Percentiles rank a stretch among this genome's conserved stretches.
These are phyloP conservation scores for Sinapis alba DNA, from an alignment of 441 rosid species.

Conservation along the genomic window DNA sequence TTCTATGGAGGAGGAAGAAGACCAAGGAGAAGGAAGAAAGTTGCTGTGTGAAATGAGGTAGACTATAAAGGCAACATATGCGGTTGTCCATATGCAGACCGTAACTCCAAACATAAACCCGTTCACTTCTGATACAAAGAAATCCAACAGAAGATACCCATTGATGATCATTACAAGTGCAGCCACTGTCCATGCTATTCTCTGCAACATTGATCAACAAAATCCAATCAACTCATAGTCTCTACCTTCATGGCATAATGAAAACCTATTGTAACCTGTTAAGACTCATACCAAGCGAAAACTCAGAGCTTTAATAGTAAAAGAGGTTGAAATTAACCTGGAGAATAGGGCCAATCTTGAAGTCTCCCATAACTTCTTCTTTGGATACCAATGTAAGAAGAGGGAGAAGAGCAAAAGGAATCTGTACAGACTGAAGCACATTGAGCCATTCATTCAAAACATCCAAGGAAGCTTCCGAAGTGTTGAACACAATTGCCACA, in stretches of 20 bases:
- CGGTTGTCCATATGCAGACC: constrained; percentile 58
- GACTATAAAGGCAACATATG: constrained; percentile 68
- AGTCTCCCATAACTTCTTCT: constrained; percentile 83
- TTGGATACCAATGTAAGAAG: constrained; percentile 84
- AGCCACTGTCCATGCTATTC: constrained; percentile 88
- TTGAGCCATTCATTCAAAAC: constrained; percentile 92
- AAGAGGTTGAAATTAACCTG: constrained; percentile 54
- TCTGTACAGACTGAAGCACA: constrained; percentile 95
- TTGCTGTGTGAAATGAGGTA: constrained; percentile 68
- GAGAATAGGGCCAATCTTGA: constrained; percentile 69
- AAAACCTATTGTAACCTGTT: neutral
- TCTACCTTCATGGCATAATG: neutral
- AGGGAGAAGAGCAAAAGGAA: constrained; percentile 93
- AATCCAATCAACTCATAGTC: constrained; percentile 18
- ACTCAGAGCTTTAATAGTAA: neutral
- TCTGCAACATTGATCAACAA: constrained; percentile 47
- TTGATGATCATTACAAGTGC: constrained; percentile 83
- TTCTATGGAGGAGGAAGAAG: constrained; percentile 42
- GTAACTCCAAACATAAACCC: constrained; percentile 60
- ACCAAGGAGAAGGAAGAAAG: constrained; percentile 51
- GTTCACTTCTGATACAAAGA: constrained; percentile 77
- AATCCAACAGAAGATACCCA: constrained; percentile 82
- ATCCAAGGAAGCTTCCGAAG: constrained; percentile 84
- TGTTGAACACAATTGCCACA: constrained; percentile 77
- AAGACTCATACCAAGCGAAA: neutral